These are phyloP conservation scores for Paspalum vaginatum DNA, from an alignment of 176 grass and related monocot genomes.

Conservation along the genomic window DNA sequence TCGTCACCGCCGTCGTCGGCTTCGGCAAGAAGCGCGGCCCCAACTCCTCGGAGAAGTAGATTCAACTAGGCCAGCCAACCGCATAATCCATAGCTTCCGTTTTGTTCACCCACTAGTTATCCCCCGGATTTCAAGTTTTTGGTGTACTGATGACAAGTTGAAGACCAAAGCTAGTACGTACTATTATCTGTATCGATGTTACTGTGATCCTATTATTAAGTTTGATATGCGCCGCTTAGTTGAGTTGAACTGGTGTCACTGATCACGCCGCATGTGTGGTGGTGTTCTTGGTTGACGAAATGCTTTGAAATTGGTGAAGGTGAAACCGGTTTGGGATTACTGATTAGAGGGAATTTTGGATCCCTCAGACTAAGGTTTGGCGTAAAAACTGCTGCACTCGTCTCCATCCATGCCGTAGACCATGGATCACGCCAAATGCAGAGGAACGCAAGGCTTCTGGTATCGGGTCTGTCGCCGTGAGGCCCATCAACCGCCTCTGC, in stretches of 20 bases:
- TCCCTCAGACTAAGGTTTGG: too few species aligned
- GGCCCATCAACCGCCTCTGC: too few species aligned
- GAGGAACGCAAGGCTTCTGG: too few species aligned
- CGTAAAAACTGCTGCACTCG: too few species aligned
- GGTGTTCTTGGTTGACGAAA: background rate
- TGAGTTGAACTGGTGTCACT: background rate
- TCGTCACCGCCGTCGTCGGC: conserved; percentile 87
- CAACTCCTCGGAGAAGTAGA: conserved; percentile 90
- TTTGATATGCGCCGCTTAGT: conserved; percentile 9
- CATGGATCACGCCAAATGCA: too few species aligned
- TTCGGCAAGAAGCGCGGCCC: conserved; percentile 93
- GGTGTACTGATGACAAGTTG: conserved; percentile 9
- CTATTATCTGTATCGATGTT: conserved; percentile 22
- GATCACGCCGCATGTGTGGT: background rate
- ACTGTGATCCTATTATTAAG: background rate
- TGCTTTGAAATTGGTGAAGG: background rate
- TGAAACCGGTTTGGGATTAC: too few species aligned
- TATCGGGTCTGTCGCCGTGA: too few species aligned
- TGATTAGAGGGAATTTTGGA: too few species aligned
- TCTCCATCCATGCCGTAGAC: too few species aligned
- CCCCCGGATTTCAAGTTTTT: conserved; percentile 3
- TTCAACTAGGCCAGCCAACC: conserved; percentile 18
- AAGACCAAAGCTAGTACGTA: background rate
- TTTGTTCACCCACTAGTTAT: conserved; percentile 17
- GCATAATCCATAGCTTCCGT: background rate